These are phyloP conservation scores for Trichosanthes truncata DNA, from an alignment of 306 rosid species.

Conservation along the genomic window DNA sequence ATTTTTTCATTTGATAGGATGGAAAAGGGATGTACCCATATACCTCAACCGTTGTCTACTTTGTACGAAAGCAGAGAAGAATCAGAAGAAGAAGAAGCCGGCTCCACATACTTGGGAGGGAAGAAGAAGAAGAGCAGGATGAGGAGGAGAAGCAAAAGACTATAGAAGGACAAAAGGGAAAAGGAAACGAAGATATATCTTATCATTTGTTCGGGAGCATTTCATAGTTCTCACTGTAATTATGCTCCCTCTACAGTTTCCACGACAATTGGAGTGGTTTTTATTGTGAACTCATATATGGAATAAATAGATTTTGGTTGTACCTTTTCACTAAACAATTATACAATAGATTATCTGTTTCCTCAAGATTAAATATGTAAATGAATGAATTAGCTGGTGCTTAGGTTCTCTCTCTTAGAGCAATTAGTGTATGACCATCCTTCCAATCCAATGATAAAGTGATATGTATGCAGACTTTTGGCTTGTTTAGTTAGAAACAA, in stretches of 20 bases:
- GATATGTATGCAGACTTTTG: neutral
- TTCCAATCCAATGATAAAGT: neutral
- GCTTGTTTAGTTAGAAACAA: neutral
- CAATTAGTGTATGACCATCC: neutral
- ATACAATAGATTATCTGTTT: neutral
- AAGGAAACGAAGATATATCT: neutral
- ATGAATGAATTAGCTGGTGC: neutral
- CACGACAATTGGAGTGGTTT: neutral
- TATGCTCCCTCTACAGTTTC: neutral
- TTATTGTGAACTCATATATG: neutral
- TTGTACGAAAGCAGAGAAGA: neutral
- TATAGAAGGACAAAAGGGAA: neutral
- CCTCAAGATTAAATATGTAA: neutral
- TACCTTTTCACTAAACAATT: neutral
- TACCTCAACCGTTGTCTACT: neutral
- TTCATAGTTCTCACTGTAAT: neutral
- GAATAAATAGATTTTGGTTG: neutral
- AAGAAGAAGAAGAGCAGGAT: neutral
- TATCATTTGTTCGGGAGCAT: neutral
- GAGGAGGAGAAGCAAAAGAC: neutral
- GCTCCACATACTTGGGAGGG: no score
- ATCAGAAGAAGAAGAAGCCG: neutral
- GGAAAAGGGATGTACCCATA: neutral
- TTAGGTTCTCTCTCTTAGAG: neutral
- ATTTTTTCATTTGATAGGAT: neutral